Percentiles rank a stretch among this genome's conserved stretches.
Conservation (phyloP, 495 filamentous ascomycete species). For the Talaromyces thailandensis region DNA sequence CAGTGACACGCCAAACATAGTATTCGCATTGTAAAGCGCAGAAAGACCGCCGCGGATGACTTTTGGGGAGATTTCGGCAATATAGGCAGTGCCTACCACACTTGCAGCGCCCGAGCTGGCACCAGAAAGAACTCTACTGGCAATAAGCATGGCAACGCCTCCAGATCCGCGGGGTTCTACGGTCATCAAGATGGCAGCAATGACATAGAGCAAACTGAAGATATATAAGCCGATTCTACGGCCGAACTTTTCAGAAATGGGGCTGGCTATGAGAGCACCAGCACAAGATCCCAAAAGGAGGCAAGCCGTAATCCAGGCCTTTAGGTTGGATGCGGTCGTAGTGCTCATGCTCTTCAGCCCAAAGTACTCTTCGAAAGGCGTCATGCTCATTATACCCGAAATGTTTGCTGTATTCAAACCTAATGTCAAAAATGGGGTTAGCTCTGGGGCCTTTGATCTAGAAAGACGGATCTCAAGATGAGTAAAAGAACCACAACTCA, state of each 20-base stretch:
- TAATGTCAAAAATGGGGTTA: background rate
- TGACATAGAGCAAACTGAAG: conserved; percentile 13
- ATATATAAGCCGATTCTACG: conserved; percentile 14
- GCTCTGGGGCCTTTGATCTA: background rate
- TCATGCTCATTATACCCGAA: conserved; percentile 17
- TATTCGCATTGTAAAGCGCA: conserved; percentile 67
- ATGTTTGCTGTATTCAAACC: conserved; percentile 21
- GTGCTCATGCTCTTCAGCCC: conserved; percentile 10
- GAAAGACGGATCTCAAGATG: background rate
- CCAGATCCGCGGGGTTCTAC: conserved; percentile 11
- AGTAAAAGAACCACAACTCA: too few relatives aligned
- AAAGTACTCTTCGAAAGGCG: conserved; percentile 14
- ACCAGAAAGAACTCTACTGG: conserved; percentile 65
- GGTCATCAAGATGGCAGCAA: conserved; percentile 17
- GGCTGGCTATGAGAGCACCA: background rate
- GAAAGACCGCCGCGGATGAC: conserved; percentile 60
- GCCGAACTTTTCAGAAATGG: conserved; percentile 5
- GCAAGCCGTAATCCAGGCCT: conserved; percentile 17
- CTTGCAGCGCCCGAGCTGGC: conserved; percentile 66
- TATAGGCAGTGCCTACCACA: conserved; percentile 64
- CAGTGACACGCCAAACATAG: conserved; percentile 70
- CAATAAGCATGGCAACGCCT: conserved; percentile 34
- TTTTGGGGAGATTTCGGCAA: conserved; percentile 39
- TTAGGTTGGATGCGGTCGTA: conserved; percentile 10
- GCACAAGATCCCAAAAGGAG: conserved; percentile 14